Evolutionary conservation across 805 yeast genomes (phyloP), one percentile per base, ranked within the genome.

Genomic region (Hanseniaspora valbyensis): DNA sequence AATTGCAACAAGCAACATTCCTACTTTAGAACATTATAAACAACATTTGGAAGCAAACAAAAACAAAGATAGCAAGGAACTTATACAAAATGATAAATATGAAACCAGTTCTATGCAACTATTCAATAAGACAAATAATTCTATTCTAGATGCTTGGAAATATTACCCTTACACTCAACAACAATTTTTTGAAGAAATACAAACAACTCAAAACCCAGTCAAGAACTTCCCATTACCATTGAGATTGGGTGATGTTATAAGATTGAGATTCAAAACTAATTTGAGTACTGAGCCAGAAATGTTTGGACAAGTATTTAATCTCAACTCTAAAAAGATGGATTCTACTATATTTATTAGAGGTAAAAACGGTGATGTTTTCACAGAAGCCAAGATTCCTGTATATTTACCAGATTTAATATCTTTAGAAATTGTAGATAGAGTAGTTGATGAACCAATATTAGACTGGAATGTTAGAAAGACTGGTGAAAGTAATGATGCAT

Each of bases 371-470:
- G 50, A 45, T 22, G 50, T 45, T 7, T 30, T 37, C 5, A 28
- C 50, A 16, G 33, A 37, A n/a, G 50, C 29, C 13, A 45, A 37
- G 32, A 25, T 45, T 16, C 50, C 50, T 7, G n/a, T 45, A 4
- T 45, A 29, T 18, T 28, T 32, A 22, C 40, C 42, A 9, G 50
- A 45, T 28, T 18, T 45, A 19, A 21, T 25, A 9, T 21, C 43
- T 12, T 8, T 45, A 21, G 50, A 45, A 45, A 45, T 45, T n/a
- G 38, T 45, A 9, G 50, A 45, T n/a, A 37, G 50, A 38, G n/a
- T 28, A 13, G 41, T 28, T 25, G 29, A 21, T 22, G 38, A 45
- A 30, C 42, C 40, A 26, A 34, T n/a, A 14, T 4, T 37, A 12
- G 41, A 37, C n/a, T 37, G 41, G 41, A 22, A 37, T n/a, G 9